phyloP scores from a whole-genome alignment of 495 filamentous ascomycete genomes.

The Aeminium ludgeri region DNA sequence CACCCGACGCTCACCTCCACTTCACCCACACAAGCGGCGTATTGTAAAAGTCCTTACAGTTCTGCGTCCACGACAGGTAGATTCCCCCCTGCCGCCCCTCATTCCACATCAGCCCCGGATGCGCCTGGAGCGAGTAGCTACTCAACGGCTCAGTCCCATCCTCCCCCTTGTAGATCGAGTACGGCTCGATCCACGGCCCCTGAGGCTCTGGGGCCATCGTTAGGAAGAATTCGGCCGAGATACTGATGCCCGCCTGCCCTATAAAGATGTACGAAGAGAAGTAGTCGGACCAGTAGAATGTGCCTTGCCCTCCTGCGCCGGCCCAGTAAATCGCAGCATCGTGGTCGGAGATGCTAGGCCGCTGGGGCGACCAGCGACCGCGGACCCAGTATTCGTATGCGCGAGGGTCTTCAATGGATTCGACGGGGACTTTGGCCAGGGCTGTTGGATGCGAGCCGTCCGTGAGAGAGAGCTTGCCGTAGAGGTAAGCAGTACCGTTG shows the following conservation, averaged over 20 bases:
- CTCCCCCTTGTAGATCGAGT: neutral
- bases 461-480: conserved; percentile 12
- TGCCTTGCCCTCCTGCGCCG: conserved; percentile 22
- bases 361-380: conserved; percentile 2
- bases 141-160: no score
- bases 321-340: conserved; percentile 16
- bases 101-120: conserved; percentile 14
- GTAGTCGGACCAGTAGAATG: conserved; percentile 19
- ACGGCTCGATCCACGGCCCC: conserved; percentile 21
- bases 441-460: conserved; percentile 6
- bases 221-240: conserved; percentile 22
- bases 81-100: conserved; percentile 15
- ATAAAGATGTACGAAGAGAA: conserved; percentile 24
- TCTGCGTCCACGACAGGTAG: conserved; percentile 21
- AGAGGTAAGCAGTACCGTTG: conserved; percentile 20
- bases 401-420: conserved; percentile 14
- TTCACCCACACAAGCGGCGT: conserved; percentile 16
- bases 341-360: conserved; percentile 12
- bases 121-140: conserved; percentile 19
- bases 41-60: conserved; percentile 12
- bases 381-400: conserved; percentile 17
- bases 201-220: conserved; percentile 20
- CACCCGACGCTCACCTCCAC: conserved; percentile 1
- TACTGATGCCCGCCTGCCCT: conserved; percentile 15
- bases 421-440: conserved; percentile 19